These are phyloP conservation scores for Suhomyces vadensis DNA, from an alignment of 805 yeast species.

Conservation along the genomic window DNA sequence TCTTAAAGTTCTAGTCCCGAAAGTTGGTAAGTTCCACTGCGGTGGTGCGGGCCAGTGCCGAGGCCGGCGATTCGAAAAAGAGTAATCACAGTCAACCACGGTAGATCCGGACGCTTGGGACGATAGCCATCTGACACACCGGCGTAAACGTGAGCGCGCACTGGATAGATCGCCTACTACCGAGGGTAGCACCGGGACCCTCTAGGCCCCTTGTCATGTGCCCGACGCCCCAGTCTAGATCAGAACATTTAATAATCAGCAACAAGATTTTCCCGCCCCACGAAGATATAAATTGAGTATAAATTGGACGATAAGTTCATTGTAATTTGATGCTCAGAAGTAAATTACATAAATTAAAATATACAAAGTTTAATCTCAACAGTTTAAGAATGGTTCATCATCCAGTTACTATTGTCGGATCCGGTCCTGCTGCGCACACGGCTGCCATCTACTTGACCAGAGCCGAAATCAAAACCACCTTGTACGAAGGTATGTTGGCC, in stretches of 20 bases:
- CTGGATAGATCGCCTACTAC: too few species aligned
- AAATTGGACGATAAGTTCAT: background rate
- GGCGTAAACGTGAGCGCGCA: too few species aligned
- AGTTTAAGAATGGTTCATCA: conserved; percentile 69
- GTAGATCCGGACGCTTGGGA: too few species aligned
- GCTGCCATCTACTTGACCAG: conserved; percentile 97
- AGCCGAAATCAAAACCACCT: conserved; percentile 91
- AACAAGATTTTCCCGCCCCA: background rate
- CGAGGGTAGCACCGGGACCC: too few species aligned
- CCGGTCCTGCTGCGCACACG: conserved; percentile 99
- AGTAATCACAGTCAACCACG: too few species aligned
- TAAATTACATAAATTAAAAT: conserved; percentile 1
- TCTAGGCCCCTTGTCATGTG: too few species aligned
- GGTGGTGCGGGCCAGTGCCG: too few species aligned
- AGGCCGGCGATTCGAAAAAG: too few species aligned
- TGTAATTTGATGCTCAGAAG: background rate
- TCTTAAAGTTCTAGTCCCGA: too few species aligned
- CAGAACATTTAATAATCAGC: conserved; percentile 5
- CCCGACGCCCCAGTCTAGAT: conserved; percentile 7
- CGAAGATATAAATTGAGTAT: background rate
- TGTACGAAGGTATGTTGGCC: conserved; percentile 96
- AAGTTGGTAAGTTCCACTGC: too few species aligned
- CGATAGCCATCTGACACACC: too few species aligned
- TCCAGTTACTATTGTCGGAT: conserved; percentile 86
- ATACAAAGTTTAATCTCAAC: conserved; percentile 3